Conservation (phyloP, 371 early-diverging fungal genomes). For the Syncephalastrum racemosum region DNA sequence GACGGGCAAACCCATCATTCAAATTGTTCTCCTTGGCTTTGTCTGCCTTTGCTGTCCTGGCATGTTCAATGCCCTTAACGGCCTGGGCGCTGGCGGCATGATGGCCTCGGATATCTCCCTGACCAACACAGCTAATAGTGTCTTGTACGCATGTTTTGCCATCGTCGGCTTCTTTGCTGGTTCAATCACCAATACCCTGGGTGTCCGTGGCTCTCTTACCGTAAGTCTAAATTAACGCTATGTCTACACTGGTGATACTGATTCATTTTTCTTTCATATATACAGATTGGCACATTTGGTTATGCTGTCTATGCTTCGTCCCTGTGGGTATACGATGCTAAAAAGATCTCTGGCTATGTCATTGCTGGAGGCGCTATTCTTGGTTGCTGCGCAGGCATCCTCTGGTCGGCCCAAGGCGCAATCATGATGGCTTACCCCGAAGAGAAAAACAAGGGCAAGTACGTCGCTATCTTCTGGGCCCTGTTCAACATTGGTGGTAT, state of each 20-base stretch:
- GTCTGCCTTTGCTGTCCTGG: conserved; percentile 79
- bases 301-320: conserved; percentile 60
- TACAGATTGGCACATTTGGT: conserved; percentile 46
- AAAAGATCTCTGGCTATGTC: conserved; percentile 43
- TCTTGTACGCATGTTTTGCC: conserved; percentile 69
- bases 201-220: conserved; percentile 49
- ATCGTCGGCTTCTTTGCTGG: conserved; percentile 69
- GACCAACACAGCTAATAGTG: conserved; percentile 67
- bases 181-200: conserved; percentile 57
- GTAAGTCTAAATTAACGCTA: conserved; percentile 15
- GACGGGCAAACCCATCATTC: conserved; percentile 49
- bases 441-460: conserved; percentile 71
- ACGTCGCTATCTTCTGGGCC: conserved; percentile 77
- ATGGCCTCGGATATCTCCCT: conserved; percentile 55
- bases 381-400: conserved; percentile 59
- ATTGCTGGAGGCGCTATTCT: conserved; percentile 63
- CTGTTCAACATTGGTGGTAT: conserved; percentile 82
- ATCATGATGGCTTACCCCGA: conserved; percentile 72
- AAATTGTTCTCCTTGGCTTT: conserved; percentile 69
- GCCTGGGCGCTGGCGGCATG: conserved; percentile 58
- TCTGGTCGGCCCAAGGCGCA: conserved; percentile 71
- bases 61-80: conserved; percentile 61
- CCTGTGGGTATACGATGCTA: conserved; percentile 51
- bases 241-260: not conserved
- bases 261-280: conserved; percentile 5